Conservation (phyloP, 306 rosid genomes). For the Vachellia pachyceras region DNA sequence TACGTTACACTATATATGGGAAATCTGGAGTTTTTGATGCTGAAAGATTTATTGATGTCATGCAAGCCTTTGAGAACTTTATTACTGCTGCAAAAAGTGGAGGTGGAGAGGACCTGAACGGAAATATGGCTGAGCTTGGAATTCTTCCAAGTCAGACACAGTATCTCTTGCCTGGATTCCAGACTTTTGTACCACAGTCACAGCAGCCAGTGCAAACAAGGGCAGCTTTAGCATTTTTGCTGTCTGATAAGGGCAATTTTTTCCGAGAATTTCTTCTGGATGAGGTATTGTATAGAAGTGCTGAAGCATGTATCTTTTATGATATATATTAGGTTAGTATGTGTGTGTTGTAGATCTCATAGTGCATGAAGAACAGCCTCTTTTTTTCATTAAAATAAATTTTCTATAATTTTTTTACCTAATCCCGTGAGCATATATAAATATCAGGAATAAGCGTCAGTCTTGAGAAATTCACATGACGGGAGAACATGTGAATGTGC, state of each 20-base stretch:
- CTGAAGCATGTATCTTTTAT: no score
- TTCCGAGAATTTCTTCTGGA: constrained; percentile 98
- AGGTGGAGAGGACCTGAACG: constrained; percentile 86
- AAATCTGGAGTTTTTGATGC: constrained; percentile 95
- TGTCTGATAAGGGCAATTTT: constrained; percentile 88
- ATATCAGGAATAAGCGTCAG: not conserved
- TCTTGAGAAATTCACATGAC: not conserved
- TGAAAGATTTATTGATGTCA: constrained; percentile 96
- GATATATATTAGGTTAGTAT: constrained; percentile 10
- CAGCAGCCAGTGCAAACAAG: constrained; percentile 83
- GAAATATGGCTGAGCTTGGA: constrained; percentile 93
- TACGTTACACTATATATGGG: constrained; percentile 94
- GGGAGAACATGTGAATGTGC: not conserved
- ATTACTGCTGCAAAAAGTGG: constrained; percentile 99
- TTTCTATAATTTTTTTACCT: not conserved
- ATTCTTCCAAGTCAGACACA: constrained; percentile 53
- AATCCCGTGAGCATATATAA: constrained; percentile 1
- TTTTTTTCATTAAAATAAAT: not conserved
- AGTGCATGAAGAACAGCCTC: not conserved
- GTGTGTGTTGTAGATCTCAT: not conserved
- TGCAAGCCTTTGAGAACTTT: constrained; percentile 98
- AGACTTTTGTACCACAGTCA: constrained; percentile 47
- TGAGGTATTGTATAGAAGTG: constrained; percentile 67
- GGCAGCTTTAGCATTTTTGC: constrained; percentile 87
- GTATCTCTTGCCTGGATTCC: constrained; percentile 57